Evolutionary conservation across 2,329 filamentous ascomycete species (phyloP).

Genomic region (Phyllosticta citribraziliensis): DNA sequence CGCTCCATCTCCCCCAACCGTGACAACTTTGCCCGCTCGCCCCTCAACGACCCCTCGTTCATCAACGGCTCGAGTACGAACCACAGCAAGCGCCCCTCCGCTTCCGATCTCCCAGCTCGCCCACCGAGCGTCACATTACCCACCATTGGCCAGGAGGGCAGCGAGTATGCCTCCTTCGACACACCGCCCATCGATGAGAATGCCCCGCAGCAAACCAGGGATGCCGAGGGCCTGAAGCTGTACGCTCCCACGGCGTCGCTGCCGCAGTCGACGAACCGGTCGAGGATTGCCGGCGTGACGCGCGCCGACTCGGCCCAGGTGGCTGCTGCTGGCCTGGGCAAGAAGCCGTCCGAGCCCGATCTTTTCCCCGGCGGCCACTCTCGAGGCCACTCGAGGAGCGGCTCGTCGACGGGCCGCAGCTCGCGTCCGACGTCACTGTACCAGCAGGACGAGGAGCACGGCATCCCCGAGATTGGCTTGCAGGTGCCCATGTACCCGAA

Average conservation of each 20-base stretch:
- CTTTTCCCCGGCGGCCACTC: slow-evolving; percentile 19
- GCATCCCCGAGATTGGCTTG: slow-evolving; percentile 84
- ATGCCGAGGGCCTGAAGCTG: slow-evolving; percentile 71
- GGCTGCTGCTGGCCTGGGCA: slow-evolving; percentile 74
- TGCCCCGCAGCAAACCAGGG: slow-evolving; percentile 64
- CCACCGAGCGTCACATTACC: slow-evolving; percentile 73
- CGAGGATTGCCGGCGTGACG: slow-evolving; percentile 73
- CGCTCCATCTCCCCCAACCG: slow-evolving; percentile 69
- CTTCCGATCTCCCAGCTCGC: slow-evolving; percentile 43
- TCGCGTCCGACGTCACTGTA: slow-evolving; percentile 47
- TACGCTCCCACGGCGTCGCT: slow-evolving; percentile 84
- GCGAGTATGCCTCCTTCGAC: slow-evolving; percentile 54
- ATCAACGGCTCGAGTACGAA: slow-evolving; percentile 24
- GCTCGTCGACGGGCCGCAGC: slow-evolving; percentile 21
- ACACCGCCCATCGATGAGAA: slow-evolving; percentile 23
- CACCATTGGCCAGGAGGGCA: slow-evolving; percentile 79
- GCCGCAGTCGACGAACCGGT: slow-evolving; percentile 69
- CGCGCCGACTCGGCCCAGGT: slow-evolving; percentile 84
- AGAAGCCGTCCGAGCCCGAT: slow-evolving; percentile 27
- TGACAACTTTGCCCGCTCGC: slow-evolving; percentile 74
- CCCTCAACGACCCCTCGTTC: slow-evolving; percentile 63
- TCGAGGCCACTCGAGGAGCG: slow-evolving; percentile 7
- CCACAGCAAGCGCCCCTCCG: slow-evolving; percentile 19
- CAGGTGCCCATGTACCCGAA: slow-evolving; percentile 90
- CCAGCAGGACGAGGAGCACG: slow-evolving; percentile 61